Evolutionary conservation across 2,329 filamentous ascomycete genomes (phyloP).

Genomic region (Blastomyces parvus): DNA sequence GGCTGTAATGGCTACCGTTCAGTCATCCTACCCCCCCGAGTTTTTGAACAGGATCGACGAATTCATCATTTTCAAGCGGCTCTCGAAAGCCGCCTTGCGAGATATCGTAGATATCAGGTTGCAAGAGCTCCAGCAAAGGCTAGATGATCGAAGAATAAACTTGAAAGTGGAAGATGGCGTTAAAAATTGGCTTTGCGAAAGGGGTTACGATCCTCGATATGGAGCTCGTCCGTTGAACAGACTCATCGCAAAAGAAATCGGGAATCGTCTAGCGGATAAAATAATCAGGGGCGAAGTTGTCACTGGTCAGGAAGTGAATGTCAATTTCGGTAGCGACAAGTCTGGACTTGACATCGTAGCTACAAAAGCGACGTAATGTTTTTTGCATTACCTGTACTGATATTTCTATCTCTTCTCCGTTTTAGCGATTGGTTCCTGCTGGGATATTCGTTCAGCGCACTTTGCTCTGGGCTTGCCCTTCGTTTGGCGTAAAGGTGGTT

Average conservation of each 20-base stretch:
- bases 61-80: conserved; percentile 89
- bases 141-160: conserved; percentile 76
- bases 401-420: background rate
- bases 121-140: conserved; percentile 67
- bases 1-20: conserved; percentile 82
- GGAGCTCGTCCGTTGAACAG: conserved; percentile 86
- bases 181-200: conserved; percentile 76
- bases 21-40: conserved; percentile 67
- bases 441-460: background rate
- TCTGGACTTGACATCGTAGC: conserved; percentile 46
- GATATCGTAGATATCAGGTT: conserved; percentile 93
- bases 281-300: conserved; percentile 81
- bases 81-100: conserved; percentile 66
- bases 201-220: conserved; percentile 83
- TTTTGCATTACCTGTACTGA: background rate
- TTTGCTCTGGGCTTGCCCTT: background rate
- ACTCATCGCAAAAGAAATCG: conserved; percentile 80
- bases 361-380: conserved; percentile 14
- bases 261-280: conserved; percentile 78
- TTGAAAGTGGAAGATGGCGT: conserved; percentile 62
- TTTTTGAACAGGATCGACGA: conserved; percentile 96
- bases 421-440: background rate
- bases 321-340: conserved; percentile 56
- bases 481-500: background rate
- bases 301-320: conserved; percentile 61